Percentiles rank a stretch among this genome's conserved stretches.
These are phyloP conservation scores for Cordyceps pruinosa DNA, from an alignment of 2,329 filamentous ascomycete genomes.

Conservation along the genomic window DNA sequence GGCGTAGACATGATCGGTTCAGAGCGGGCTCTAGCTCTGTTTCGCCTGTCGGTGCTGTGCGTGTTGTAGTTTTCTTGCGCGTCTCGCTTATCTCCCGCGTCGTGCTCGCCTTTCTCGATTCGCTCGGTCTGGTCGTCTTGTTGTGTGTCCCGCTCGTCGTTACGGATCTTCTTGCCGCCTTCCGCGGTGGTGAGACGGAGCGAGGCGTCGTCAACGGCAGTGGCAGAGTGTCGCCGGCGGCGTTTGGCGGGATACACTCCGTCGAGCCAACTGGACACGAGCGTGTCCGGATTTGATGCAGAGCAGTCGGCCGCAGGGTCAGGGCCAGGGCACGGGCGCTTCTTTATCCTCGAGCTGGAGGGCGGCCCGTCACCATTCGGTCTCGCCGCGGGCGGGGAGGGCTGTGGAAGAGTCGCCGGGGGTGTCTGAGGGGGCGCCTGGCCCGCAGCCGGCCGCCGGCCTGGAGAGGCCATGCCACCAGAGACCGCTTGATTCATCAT, in stretches of 20 bases:
- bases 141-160: not conserved
- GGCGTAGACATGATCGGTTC: not conserved
- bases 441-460: too few species aligned
- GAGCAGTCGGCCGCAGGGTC: not conserved
- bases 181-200: not conserved
- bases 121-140: too few species aligned
- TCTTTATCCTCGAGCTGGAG: not conserved
- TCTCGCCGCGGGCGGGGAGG: too few species aligned
- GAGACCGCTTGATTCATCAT: too few species aligned
- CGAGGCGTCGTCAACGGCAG: not conserved
- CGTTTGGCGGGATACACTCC: not conserved
- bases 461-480: too few species aligned
- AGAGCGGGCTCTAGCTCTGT: not conserved
- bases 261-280: not conserved
- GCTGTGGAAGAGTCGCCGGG: too few species aligned
- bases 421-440: too few species aligned
- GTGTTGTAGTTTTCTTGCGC: too few species aligned
- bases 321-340: not conserved
- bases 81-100: too few species aligned
- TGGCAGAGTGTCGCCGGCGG: not conserved
- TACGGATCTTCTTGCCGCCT: not conserved
- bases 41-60: too few species aligned
- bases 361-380: not conserved
- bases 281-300: not conserved
- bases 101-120: too few species aligned